Conservation (phyloP, 2,329 filamentous ascomycete species). For the Mycosphaerella arachidis region DNA sequence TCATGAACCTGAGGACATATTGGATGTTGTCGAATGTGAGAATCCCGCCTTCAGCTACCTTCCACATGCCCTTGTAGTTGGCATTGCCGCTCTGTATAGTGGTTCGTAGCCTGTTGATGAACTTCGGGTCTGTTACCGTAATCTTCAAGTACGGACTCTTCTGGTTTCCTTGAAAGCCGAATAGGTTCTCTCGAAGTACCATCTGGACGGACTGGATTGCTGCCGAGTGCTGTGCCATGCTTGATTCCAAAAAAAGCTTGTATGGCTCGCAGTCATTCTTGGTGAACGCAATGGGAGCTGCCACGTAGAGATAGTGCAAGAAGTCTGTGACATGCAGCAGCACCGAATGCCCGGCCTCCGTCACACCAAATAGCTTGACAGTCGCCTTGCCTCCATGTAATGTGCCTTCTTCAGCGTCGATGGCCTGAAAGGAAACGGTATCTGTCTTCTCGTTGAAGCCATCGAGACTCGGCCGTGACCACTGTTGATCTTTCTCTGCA, state of each 20-base stretch:
- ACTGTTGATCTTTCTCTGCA: conserved; percentile 87
- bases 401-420: conserved; percentile 88
- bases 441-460: conserved; percentile 62
- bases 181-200: conserved; percentile 83
- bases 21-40: conserved; percentile 94
- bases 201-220: conserved; percentile 77
- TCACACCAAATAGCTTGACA: conserved; percentile 91
- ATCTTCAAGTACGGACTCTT: conserved; percentile 92
- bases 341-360: conserved; percentile 80
- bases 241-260: conserved; percentile 73
- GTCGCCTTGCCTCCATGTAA: conserved; percentile 70
- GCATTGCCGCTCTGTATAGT: conserved; percentile 70
- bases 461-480: conserved; percentile 64
- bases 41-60: conserved; percentile 62
- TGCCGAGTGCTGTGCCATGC: conserved; percentile 67
- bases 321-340: conserved; percentile 94
- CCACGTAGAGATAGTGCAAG: conserved; percentile 91
- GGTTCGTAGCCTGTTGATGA: conserved; percentile 69
- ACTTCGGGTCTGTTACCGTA: conserved; percentile 83
- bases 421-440: conserved; percentile 85
- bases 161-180: conserved; percentile 88
- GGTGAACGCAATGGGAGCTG: conserved; percentile 77
- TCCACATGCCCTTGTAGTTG: conserved; percentile 92
- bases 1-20: conserved; percentile 95
- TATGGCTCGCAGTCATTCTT: conserved; percentile 73